Conservation (phyloP, 352 stramenopile genomes). For the Poterioochromonas sp. region DNA sequence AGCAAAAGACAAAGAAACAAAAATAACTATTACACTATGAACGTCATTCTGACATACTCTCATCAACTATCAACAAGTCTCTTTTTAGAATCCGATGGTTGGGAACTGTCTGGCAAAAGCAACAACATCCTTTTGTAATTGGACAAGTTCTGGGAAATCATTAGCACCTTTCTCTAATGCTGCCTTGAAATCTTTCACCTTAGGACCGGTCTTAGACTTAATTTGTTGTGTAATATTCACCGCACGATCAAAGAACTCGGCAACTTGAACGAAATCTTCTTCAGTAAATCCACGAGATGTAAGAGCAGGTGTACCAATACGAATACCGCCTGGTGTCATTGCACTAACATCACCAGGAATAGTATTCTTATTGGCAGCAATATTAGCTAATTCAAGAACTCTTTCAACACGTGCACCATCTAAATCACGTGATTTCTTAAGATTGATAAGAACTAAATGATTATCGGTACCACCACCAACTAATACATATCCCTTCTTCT, state of each 20-base stretch:
- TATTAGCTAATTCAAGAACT: slow-evolving; percentile 88
- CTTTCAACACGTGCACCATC: slow-evolving; percentile 85
- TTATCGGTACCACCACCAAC: slow-evolving; percentile 97
- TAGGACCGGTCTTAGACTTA: slow-evolving; percentile 73
- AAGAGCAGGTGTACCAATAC: slow-evolving; percentile 86
- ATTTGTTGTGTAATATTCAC: slow-evolving; percentile 81
- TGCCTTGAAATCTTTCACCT: slow-evolving; percentile 86
- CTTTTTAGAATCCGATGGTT: slow-evolving; percentile 87
- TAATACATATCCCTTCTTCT: slow-evolving; percentile 81
- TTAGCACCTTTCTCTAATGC: slow-evolving; percentile 58
- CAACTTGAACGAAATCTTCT: slow-evolving; percentile 84
- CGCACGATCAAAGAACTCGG: slow-evolving; percentile 85
- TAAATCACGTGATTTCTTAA: slow-evolving; percentile 74
- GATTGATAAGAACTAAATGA: slow-evolving; percentile 90
- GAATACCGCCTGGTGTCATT: slow-evolving; percentile 89
- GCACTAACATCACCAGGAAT: slow-evolving; percentile 92
- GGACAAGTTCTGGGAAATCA: slow-evolving; percentile 60
- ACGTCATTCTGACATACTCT: no score
- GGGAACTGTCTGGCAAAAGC: slow-evolving; percentile 88
- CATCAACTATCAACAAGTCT: no score
- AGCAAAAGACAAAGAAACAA: no score
- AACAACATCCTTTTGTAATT: slow-evolving; percentile 74
- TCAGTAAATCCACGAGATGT: slow-evolving; percentile 85
- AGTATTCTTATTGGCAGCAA: slow-evolving; percentile 98
- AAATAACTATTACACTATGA: no score